Percentiles rank a stretch among this genome's conserved stretches.
Evolutionary conservation across 2,329 filamentous ascomycete species (phyloP).

Genomic region (Aspergillus pseudonomiae): DNA sequence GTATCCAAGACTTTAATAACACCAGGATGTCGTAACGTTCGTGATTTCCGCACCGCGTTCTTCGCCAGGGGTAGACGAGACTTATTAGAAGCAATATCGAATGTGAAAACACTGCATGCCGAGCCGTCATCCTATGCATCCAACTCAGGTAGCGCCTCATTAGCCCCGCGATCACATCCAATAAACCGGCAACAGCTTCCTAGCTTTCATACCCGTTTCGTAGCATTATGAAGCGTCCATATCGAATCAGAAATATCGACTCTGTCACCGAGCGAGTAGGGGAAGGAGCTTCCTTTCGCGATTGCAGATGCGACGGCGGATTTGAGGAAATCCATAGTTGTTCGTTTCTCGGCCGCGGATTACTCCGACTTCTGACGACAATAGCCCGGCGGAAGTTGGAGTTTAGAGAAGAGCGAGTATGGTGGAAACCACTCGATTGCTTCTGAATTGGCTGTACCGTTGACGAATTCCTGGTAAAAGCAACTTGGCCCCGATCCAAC

Average conservation of each 20-base stretch:
- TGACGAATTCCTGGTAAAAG: background rate
- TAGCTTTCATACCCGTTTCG: slow-evolving; percentile 68
- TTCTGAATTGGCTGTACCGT: background rate
- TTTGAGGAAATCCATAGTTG: slow-evolving; percentile 91
- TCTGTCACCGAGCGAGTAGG: slow-evolving; percentile 88
- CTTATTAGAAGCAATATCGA: slow-evolving; percentile 82
- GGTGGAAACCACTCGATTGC: no score
- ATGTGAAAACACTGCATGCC: slow-evolving; percentile 94
- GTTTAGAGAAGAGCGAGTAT: background rate
- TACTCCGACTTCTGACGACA: background rate
- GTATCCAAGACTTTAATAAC: slow-evolving; percentile 94
- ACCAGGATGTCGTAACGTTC: slow-evolving; percentile 90
- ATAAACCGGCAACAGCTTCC: background rate
- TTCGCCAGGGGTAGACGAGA: slow-evolving; percentile 81
- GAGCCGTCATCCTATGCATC: slow-evolving; percentile 79
- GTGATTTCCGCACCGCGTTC: slow-evolving; percentile 91
- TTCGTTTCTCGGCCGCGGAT: slow-evolving; percentile 8
- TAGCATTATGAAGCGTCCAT: slow-evolving; percentile 95
- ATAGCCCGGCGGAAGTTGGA: background rate
- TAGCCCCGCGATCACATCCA: slow-evolving; percentile 12
- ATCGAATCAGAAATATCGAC: slow-evolving; percentile 92
- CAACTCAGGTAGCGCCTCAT: slow-evolving; percentile 10
- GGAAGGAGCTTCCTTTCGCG: slow-evolving; percentile 89
- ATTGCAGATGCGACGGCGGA: slow-evolving; percentile 97
- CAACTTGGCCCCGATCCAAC: background rate